Base-by-base conservation (phyloP, 352 stramenopile species). In the Pythium brassicae region DNA sequence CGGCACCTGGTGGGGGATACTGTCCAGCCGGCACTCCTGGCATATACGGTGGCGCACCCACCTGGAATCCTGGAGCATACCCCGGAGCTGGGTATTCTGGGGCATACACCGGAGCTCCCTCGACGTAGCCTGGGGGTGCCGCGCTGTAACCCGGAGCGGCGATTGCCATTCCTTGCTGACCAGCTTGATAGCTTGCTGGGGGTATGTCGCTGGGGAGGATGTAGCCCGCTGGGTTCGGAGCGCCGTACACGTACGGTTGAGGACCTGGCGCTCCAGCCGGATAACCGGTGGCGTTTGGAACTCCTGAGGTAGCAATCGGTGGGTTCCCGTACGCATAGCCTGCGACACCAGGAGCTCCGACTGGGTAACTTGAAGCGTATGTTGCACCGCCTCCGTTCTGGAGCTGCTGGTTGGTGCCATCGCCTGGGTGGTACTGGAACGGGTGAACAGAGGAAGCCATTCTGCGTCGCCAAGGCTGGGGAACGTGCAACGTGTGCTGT, bases 401-500 rank as follows among this genome's bases (percentile, higher is more conserved):
- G 46, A 19, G 37, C 32, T 37, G 35, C 2, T 52, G 26, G 20
- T 35, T 52, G 11, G 23, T 6, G 7, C 19, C 37, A 20, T 50
- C 34, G 19, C n/a, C 27, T 50, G 55, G 55, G 12, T 23, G 20
- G 1, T 25, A n/a, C 39, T 55, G 46, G 14, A 49, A 50, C 22
- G 55, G 46, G 48, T 57, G 37, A 37, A 55, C 55, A 3, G 55
- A 48, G 25, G 40, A 57, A 14, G 48, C 14, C 55, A 57, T 57
- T 22, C 37, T 55, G 25, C 19, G 8, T 26, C 40, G 20, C 14
- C 37, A 20, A 43, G 14, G 4, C 37, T 43, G 4, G 37, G 2
- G 37, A 20, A n/a, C n/a, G n/a, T n/a, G n/a, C n/a, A 37, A 35
- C 32, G 9, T 37, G 32, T 37, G 32, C 32, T 37, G 32, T 11